A percentile compares a stretch with the other conserved stretches of the same genome.
Conservation (phyloP, 1,284 basidiomycete species). For the Inonotus obliquus region DNA sequence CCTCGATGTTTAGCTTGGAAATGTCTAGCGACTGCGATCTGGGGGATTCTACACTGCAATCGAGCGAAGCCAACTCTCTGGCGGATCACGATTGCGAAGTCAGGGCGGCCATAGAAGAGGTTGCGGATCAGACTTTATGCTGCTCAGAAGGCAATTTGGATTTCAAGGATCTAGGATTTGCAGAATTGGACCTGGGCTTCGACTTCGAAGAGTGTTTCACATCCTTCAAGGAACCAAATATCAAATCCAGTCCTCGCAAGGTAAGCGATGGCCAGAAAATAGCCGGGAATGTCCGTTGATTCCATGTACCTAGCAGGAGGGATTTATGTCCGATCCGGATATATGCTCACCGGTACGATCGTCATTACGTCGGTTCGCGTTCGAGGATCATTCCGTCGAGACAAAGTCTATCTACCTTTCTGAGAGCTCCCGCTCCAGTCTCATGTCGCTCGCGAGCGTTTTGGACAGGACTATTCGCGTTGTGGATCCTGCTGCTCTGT, state of each 20-base stretch:
- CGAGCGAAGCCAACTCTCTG: not conserved
- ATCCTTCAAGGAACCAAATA: not conserved
- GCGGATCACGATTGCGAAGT: not conserved
- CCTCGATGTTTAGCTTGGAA: not conserved
- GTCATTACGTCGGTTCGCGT: not conserved
- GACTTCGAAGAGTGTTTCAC: not conserved
- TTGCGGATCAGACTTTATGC: not conserved
- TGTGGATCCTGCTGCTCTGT: not conserved
- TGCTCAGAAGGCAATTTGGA: not conserved
- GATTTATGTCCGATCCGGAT: not conserved
- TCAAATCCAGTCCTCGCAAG: not conserved
- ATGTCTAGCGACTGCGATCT: not conserved
- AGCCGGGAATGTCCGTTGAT: not conserved
- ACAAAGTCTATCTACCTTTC: constrained; percentile 1
- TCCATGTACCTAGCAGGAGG: constrained; percentile 2
- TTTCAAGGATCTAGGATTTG: not conserved
- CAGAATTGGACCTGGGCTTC: not conserved
- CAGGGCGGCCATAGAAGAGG: not conserved
- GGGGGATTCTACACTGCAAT: not conserved
- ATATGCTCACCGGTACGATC: not conserved
- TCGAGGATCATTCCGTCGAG: constrained; percentile 1
- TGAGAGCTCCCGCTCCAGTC: constrained; percentile 2
- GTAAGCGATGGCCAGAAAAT: not conserved
- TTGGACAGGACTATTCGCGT: constrained; percentile 7
- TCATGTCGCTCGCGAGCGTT: constrained; percentile 17